phyloP scores from a whole-genome alignment of 2,329 filamentous ascomycete genomes.

The Furcasterigmium furcatum region DNA sequence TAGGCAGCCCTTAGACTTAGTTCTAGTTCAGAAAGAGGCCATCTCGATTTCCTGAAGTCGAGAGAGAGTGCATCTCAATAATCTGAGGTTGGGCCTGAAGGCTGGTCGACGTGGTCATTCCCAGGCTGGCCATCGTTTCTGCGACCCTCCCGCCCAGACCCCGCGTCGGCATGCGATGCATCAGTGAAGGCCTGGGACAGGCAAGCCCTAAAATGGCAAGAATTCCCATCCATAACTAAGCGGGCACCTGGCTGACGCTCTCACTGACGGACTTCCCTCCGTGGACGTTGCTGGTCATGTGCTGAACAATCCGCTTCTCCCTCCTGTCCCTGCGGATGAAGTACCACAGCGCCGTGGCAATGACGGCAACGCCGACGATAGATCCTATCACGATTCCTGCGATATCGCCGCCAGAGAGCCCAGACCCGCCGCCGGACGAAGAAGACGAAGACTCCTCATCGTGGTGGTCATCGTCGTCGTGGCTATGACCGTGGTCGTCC shows the following conservation, averaged over 20 bases:
- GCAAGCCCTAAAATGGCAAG: no score
- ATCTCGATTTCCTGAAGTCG: no score
- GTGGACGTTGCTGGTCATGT: background rate
- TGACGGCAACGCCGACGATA: slow-evolving; percentile 6
- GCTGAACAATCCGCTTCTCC: slow-evolving; percentile 7
- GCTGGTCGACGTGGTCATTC: no score
- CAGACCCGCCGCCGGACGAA: background rate
- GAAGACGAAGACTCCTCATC: slow-evolving; percentile 16
- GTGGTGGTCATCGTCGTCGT: slow-evolving; percentile 14
- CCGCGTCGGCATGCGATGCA: no score
- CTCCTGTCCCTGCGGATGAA: slow-evolving; percentile 9
- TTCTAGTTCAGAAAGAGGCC: no score
- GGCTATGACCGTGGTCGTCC: slow-evolving; percentile 9
- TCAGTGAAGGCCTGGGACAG: no score
- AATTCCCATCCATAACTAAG: no score
- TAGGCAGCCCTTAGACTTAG: no score
- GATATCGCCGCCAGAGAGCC: slow-evolving; percentile 7
- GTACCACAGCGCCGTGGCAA: slow-evolving; percentile 6
- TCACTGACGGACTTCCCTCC: slow-evolving; percentile 3
- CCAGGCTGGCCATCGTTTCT: no score
- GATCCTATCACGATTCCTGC: slow-evolving; percentile 11
- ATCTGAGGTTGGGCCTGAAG: no score
- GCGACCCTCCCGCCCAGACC: no score
- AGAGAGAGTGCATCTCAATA: no score
- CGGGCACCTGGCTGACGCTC: slow-evolving; percentile 23